Evolutionary conservation across 164 flowering plant species (phyloP).

Genomic region (Santalum album): DNA sequence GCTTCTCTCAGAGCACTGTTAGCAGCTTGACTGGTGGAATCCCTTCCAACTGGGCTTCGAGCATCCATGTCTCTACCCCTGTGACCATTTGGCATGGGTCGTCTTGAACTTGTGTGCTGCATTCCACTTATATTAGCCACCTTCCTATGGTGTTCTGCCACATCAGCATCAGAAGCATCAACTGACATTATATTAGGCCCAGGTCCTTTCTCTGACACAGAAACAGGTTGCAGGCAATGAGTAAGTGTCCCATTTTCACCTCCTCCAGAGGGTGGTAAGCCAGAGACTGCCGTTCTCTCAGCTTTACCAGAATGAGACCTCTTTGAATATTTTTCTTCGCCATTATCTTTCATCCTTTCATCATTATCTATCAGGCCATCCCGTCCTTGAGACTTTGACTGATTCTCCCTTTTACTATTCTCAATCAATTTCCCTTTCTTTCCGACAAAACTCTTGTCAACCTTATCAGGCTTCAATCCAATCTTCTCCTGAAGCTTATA

Average conservation of each 20-base stretch:
- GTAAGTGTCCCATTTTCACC: slow-evolving; percentile 24
- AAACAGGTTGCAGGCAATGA: slow-evolving; percentile 14
- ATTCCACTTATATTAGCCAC: slow-evolving; percentile 37
- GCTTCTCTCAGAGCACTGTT: slow-evolving; percentile 77
- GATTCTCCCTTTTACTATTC: slow-evolving; percentile 24
- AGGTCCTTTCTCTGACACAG: slow-evolving; percentile 31
- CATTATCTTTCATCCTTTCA: slow-evolving; percentile 19
- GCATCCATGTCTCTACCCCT: slow-evolving; percentile 40
- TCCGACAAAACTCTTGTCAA: slow-evolving; percentile 21
- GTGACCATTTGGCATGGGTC: slow-evolving; percentile 32
- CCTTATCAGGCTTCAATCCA: slow-evolving; percentile 21
- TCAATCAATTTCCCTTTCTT: slow-evolving; percentile 42
- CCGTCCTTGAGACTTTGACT: slow-evolving; percentile 17
- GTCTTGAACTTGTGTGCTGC: slow-evolving; percentile 24
- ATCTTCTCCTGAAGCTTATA: slow-evolving; percentile 25
- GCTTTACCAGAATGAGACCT: slow-evolving; percentile 23
- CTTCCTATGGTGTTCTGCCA: slow-evolving; percentile 31
- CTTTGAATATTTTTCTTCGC: slow-evolving; percentile 33
- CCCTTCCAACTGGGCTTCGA: slow-evolving; percentile 67
- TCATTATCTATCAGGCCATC: slow-evolving; percentile 23
- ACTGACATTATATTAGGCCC: slow-evolving; percentile 19
- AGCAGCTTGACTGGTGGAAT: slow-evolving; percentile 59
- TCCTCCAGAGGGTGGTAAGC: slow-evolving; percentile 21
- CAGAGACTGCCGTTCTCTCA: slow-evolving; percentile 25
- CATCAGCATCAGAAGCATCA: slow-evolving; percentile 29